phyloP scores from a whole-genome alignment of 495 filamentous ascomycete genomes.

The Evernia prunastri region DNA sequence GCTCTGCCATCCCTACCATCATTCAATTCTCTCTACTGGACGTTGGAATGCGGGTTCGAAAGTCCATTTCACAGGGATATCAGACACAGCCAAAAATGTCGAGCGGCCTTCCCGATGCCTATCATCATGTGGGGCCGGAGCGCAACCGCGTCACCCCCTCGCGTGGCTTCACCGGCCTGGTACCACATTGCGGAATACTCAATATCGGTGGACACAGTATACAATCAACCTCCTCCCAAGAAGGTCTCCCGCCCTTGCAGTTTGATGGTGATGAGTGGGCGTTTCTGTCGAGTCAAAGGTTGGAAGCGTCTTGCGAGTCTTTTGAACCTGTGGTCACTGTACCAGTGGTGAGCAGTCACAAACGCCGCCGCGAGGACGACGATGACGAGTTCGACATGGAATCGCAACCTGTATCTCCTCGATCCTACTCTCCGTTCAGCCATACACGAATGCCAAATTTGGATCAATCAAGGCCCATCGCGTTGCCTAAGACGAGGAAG shows the following conservation, averaged over 20 bases:
- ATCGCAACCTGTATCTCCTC: constrained; percentile 5
- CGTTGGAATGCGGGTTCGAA: constrained; percentile 90
- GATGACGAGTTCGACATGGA: constrained; percentile 17
- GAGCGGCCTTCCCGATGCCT: constrained; percentile 17
- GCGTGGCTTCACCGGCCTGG: constrained; percentile 44
- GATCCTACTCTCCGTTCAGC: constrained; percentile 11
- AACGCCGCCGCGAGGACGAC: constrained; percentile 18
- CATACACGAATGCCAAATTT: constrained; percentile 19
- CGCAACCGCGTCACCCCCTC: not conserved
- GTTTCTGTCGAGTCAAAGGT: constrained; percentile 41
- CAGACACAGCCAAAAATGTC: constrained; percentile 54
- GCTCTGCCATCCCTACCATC: constrained; percentile 48
- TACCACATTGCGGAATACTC: constrained; percentile 70
- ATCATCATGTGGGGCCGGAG: constrained; percentile 12
- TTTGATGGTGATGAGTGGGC: constrained; percentile 27
- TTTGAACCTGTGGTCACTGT: not conserved
- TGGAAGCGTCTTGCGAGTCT: constrained; percentile 26
- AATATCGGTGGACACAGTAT: constrained; percentile 47
- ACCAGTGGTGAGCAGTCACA: constrained; percentile 2
- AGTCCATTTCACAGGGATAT: constrained; percentile 86
- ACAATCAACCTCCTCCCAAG: constrained; percentile 21
- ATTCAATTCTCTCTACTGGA: constrained; percentile 73
- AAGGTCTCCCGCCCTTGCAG: constrained; percentile 40
- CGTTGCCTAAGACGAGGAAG: constrained; percentile 13
- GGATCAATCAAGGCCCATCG: constrained; percentile 8